Evolutionary conservation across 75 land plant species (phyloP).

Genomic region (Gnetum montanum): DNA sequence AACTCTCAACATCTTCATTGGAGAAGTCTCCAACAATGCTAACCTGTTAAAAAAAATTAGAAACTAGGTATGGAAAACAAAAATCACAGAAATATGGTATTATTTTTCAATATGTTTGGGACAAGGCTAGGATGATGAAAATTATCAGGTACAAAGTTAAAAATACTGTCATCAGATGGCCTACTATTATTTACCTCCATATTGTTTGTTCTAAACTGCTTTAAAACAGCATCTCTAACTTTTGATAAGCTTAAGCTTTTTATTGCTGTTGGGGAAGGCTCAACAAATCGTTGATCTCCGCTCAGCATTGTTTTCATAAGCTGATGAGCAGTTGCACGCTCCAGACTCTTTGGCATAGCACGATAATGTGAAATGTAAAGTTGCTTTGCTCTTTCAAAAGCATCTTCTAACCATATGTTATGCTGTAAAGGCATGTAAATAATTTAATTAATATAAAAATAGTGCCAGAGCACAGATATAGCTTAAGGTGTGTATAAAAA

Average conservation of each 20-base stretch:
- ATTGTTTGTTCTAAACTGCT: conserved; percentile 75
- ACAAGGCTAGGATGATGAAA: background rate
- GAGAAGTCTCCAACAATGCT: conserved; percentile 97
- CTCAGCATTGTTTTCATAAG: conserved; percentile 90
- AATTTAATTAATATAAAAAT: background rate
- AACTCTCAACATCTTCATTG: conserved; percentile 83
- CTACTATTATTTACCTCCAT: conserved; percentile 72
- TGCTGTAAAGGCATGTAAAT: conserved; percentile 43
- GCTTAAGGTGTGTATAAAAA: background rate
- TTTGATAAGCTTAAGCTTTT: conserved; percentile 60
- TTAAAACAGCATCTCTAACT: conserved; percentile 89
- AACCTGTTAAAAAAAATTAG: conserved; percentile 44
- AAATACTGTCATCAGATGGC: background rate
- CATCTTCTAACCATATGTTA: conserved; percentile 98
- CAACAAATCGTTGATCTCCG: conserved; percentile 95
- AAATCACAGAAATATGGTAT: background rate
- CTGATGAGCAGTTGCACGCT: conserved; percentile 93
- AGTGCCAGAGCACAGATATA: background rate
- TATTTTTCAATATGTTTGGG: background rate
- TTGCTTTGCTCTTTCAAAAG: conserved; percentile 96
- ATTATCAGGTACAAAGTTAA: background rate
- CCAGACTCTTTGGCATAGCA: conserved; percentile 95
- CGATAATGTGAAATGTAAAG: conserved; percentile 88
- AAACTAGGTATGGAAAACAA: background rate
- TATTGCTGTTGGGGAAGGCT: conserved; percentile 83